These are phyloP conservation scores for Diplotaxis tenuifolia DNA, from an alignment of 345 rosid genomes.

Conservation along the genomic window DNA sequence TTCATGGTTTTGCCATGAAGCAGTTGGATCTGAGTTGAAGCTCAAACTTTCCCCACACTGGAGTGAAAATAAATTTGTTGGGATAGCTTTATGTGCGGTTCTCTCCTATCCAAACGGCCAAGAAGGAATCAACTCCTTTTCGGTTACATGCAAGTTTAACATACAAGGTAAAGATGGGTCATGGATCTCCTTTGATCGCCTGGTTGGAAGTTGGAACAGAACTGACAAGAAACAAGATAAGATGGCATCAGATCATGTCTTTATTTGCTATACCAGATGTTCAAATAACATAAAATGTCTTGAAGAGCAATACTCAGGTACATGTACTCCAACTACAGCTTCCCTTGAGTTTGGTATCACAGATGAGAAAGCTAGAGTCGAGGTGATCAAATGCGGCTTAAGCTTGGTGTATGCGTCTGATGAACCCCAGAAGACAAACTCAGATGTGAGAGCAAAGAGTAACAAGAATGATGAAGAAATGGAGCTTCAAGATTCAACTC, in stretches of 20 bases:
- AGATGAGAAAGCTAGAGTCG: background rate
- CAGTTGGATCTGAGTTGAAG: background rate
- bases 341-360: slow-evolving; percentile 3
- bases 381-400: slow-evolving; percentile 9
- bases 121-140: slow-evolving; percentile 11
- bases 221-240: background rate
- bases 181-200: background rate
- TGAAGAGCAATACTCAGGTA: background rate
- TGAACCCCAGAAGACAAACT: slow-evolving; percentile 2
- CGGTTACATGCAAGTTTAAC: slow-evolving; percentile 12
- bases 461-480: slow-evolving; percentile 6
- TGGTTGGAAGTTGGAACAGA: slow-evolving; percentile 1
- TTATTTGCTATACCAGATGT: slow-evolving; percentile 7
- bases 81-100: background rate
- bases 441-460: background rate
- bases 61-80: background rate
- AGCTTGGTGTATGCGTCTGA: slow-evolving; percentile 15
- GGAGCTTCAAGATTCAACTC: slow-evolving; percentile 1
- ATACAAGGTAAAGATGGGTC: background rate
- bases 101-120: background rate
- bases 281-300: background rate
- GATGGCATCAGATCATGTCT: slow-evolving; percentile 11
- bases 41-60: background rate
- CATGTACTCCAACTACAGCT: background rate
- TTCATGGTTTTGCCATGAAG: background rate